These are phyloP conservation scores for Epichloe sibirici DNA, from an alignment of 2,329 filamentous ascomycete species.

Conservation along the genomic window DNA sequence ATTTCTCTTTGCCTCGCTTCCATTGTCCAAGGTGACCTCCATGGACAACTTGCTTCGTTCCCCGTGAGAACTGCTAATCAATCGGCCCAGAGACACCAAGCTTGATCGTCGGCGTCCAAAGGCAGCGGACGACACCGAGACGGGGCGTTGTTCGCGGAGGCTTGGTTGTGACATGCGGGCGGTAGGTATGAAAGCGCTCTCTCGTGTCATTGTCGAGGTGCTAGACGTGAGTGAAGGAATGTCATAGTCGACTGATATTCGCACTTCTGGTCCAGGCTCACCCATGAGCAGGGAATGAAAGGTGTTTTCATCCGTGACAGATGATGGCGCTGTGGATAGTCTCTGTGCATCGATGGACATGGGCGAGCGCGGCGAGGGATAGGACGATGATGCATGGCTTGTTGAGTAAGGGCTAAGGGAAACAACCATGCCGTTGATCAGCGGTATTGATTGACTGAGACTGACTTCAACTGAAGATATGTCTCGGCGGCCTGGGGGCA, in stretches of 20 bases:
- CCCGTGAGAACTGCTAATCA: constrained; percentile 63
- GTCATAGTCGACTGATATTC: constrained; percentile 57
- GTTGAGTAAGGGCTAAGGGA: constrained; percentile 55
- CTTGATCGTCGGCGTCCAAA: constrained; percentile 63
- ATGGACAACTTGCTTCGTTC: constrained; percentile 65
- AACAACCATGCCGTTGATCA: constrained; percentile 31
- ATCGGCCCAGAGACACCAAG: constrained; percentile 61
- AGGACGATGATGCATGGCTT: constrained; percentile 47
- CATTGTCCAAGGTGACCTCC: constrained; percentile 46
- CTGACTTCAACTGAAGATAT: constrained; percentile 38
- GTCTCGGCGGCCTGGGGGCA: constrained; percentile 30
- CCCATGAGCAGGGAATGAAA: constrained; percentile 62
- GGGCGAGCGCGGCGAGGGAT: constrained; percentile 54
- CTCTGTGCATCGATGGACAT: constrained; percentile 60
- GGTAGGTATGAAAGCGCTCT: constrained; percentile 41
- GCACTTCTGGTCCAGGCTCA: constrained; percentile 59
- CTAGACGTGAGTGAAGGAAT: constrained; percentile 65
- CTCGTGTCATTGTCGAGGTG: constrained; percentile 63
- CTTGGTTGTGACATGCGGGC: constrained; percentile 35
- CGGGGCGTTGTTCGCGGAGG: constrained; percentile 44
- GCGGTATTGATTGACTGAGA: constrained; percentile 28
- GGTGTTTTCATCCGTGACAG: constrained; percentile 56
- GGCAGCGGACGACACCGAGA: constrained; percentile 47
- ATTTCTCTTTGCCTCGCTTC: constrained; percentile 40
- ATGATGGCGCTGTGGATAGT: constrained; percentile 65